These are phyloP conservation scores for Colletotrichum sansevieriae DNA, from an alignment of 2,329 filamentous ascomycete species.

Conservation along the genomic window DNA sequence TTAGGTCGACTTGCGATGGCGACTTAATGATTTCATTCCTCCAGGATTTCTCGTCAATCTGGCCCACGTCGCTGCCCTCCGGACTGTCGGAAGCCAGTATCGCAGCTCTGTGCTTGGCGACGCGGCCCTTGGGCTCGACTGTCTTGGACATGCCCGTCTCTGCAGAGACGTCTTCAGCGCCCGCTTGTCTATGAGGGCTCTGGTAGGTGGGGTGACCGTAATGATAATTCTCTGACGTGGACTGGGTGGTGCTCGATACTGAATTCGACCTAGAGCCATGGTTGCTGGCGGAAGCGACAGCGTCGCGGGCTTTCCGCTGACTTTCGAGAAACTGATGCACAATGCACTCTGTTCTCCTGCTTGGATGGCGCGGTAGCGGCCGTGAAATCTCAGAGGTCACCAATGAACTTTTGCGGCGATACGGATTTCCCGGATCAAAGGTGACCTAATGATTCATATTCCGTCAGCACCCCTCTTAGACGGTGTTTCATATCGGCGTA, in stretches of 20 bases:
- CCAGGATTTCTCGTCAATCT: constrained; percentile 70
- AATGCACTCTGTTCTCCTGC: constrained; percentile 68
- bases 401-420: constrained; percentile 76
- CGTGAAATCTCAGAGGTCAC: constrained; percentile 62
- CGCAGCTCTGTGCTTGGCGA: constrained; percentile 74
- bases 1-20: constrained; percentile 56
- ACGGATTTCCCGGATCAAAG: constrained; percentile 71
- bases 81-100: constrained; percentile 64
- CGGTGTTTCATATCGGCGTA: constrained; percentile 46
- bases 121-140: constrained; percentile 58
- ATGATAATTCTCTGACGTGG: constrained; percentile 42
- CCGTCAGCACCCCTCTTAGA: constrained; percentile 7
- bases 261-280: constrained; percentile 43
- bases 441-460: constrained; percentile 61
- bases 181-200: constrained; percentile 31
- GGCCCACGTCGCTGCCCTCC: constrained; percentile 60
- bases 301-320: constrained; percentile 57
- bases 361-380: constrained; percentile 51
- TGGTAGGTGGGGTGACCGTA: constrained; percentile 48
- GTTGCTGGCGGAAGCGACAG: constrained; percentile 43
- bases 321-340: constrained; percentile 75
- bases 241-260: constrained; percentile 35
- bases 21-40: constrained; percentile 60
- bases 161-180: constrained; percentile 44
- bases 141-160: constrained; percentile 48